phyloP scores from a whole-genome alignment of 805 yeast species.

The Zygoascus flipseniorum region DNA sequence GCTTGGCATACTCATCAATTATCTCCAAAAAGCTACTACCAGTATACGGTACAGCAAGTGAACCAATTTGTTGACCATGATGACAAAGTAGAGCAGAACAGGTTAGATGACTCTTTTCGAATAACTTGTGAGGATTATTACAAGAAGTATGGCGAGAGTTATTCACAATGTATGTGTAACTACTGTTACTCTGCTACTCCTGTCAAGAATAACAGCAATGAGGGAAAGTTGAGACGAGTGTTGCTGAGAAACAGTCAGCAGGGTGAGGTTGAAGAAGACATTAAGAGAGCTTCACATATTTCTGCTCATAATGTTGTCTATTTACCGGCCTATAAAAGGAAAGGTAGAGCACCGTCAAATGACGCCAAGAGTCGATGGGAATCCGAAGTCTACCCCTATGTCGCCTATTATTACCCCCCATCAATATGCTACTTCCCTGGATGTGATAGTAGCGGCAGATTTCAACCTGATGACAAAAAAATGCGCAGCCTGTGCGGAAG shows the following conservation, averaged over 20 bases:
- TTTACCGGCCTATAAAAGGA: background rate
- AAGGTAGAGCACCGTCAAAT: too few relatives aligned
- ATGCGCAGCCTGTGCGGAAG: background rate
- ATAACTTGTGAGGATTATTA: conserved; percentile 8
- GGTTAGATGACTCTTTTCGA: conserved; percentile 5
- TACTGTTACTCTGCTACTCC: conserved; percentile 7
- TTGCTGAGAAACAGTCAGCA: background rate
- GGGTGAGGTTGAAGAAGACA: background rate
- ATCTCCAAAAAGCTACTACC: conserved; percentile 9
- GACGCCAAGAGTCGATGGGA: background rate
- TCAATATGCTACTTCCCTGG: background rate
- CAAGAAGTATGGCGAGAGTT: conserved; percentile 6
- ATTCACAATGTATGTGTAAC: conserved; percentile 14
- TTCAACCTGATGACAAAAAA: background rate
- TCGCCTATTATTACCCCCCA: background rate
- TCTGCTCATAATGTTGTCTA: conserved; percentile 10
- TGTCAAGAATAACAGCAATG: background rate
- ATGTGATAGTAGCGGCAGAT: background rate
- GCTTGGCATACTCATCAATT: conserved; percentile 20
- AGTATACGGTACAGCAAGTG: background rate
- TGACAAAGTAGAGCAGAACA: conserved; percentile 9
- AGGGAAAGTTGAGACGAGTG: background rate
- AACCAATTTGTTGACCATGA: conserved; percentile 11
- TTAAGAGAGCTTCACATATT: conserved; percentile 6
- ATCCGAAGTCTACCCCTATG: background rate